Evolutionary conservation across 164 flowering plant species (phyloP), one percentile per base, ranked within the genome.

Genomic region (Cinnamomum micranthum): DNA sequence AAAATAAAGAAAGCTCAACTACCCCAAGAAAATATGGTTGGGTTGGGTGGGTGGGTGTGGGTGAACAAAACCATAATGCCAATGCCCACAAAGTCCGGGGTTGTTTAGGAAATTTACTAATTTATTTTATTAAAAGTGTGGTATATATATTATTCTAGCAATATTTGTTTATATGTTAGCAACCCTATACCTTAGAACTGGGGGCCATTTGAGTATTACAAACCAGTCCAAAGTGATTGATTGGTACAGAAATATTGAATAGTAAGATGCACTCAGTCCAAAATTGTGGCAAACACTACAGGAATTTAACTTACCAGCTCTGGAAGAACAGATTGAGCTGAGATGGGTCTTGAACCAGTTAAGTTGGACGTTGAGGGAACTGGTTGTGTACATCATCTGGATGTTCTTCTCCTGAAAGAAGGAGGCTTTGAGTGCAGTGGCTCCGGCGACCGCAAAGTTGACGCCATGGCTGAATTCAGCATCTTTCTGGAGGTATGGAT

Each of bases 381-480:
- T 25, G 17, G 25, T 3, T 14, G 64, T 55, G 11, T 12, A 25
- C 33, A 17, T 11, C 41, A 1, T 13, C n/a, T 5, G 50, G 13
- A 71, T 3, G 2, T 31, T 20, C 22, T n/a, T 23, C n/a, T 71
- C 35, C 13, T 14, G 23, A 17, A 55, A 71, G 22, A 25, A 71
- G 12, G 65, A 25, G 3, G 73, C 4, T 6, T 15, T 11, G 23
- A 71, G 73, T 2, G 73, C 73, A 17, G 73, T 71, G 6, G 47
- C 73, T 55, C 73, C 73, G 0, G 73, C 73, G 1, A 71, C 73
- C 17, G 73, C 73, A 20, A 71, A 71, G 55, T 71, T 71, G 12
- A 59, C 73, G 1, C 73, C 73, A 52, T 71, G 63, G 6, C 51
- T 6, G 65, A 71, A 71, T 20, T 13, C 50, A 17, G 31, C 66